Evolutionary conservation across 2,329 filamentous ascomycete genomes (phyloP).

Genomic region (Exutisphaerella laricina): DNA sequence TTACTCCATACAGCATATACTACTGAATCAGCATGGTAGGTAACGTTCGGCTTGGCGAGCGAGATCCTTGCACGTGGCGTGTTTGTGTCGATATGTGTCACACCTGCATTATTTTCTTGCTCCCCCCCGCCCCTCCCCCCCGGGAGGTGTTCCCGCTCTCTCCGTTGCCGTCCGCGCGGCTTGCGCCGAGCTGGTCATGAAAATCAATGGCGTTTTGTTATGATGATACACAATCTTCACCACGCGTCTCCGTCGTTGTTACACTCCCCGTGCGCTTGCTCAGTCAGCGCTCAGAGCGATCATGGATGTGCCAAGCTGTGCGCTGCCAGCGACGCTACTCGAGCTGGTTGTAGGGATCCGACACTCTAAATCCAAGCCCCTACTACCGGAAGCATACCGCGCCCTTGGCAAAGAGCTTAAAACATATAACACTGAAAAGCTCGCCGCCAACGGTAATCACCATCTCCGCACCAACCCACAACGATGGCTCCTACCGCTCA

Average conservation of each 20-base stretch:
- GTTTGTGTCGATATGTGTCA: too few species aligned
- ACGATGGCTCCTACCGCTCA: constrained; percentile 17
- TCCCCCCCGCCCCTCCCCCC: too few species aligned
- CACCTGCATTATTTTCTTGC: too few species aligned
- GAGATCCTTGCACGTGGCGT: too few species aligned
- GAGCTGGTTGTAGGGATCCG: not conserved
- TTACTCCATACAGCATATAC: too few species aligned
- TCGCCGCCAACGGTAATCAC: constrained; percentile 1
- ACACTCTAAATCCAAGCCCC: too few species aligned
- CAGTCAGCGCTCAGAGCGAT: not conserved
- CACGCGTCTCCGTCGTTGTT: too few species aligned
- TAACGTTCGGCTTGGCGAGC: too few species aligned
- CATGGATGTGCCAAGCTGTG: not conserved
- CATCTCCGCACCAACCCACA: not conserved
- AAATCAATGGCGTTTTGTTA: not conserved
- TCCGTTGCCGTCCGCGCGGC: not conserved
- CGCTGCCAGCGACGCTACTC: not conserved
- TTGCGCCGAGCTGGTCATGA: not conserved
- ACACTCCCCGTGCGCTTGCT: too few species aligned
- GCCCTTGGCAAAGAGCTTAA: not conserved
- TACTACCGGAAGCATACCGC: not conserved
- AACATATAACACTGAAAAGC: not conserved
- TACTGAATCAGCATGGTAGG: too few species aligned
- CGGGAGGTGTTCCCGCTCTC: not conserved
- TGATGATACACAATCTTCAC: not conserved